Evolutionary conservation across 2,329 filamentous ascomycete genomes (phyloP).

Genomic region (Podosphaera aphanis): DNA sequence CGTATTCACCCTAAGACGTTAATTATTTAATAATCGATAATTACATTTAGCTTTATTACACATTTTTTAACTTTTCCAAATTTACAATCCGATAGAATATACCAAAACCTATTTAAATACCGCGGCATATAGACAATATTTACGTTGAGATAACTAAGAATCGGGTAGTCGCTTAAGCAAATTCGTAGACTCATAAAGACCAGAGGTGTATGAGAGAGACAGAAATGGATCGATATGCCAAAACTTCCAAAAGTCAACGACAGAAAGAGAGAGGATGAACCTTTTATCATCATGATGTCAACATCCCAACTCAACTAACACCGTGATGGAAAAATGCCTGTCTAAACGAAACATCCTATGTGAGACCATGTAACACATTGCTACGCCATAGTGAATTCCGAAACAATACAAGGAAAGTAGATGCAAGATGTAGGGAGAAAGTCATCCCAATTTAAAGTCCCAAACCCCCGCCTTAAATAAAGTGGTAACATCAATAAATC

Average conservation of each 20-base stretch:
- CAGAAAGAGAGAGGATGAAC: conserved; percentile 14
- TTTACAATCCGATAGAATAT: neutral
- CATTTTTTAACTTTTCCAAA: neutral
- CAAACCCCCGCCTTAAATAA: conserved; percentile 6
- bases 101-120: neutral
- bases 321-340: conserved; percentile 11
- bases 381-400: conserved; percentile 8
- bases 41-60: neutral
- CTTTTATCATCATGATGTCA: conserved; percentile 14
- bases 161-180: conserved; percentile 18
- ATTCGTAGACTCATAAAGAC: conserved; percentile 18
- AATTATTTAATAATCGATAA: too few relatives aligned
- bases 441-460: conserved; percentile 11
- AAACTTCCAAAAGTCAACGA: conserved; percentile 12
- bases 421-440: conserved; percentile 10
- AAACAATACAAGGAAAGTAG: conserved; percentile 4
- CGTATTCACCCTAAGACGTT: neutral
- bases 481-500: conserved; percentile 6
- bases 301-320: conserved; percentile 14
- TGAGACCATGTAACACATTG: conserved; percentile 12
- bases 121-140: neutral
- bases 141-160: conserved; percentile 5
- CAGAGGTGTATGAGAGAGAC: conserved; percentile 12
- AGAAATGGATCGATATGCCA: conserved; percentile 10
- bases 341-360: conserved; percentile 15